Evolutionary conservation across 148 eudicot species (phyloP).

Genomic region (Rhododendron vialii): DNA sequence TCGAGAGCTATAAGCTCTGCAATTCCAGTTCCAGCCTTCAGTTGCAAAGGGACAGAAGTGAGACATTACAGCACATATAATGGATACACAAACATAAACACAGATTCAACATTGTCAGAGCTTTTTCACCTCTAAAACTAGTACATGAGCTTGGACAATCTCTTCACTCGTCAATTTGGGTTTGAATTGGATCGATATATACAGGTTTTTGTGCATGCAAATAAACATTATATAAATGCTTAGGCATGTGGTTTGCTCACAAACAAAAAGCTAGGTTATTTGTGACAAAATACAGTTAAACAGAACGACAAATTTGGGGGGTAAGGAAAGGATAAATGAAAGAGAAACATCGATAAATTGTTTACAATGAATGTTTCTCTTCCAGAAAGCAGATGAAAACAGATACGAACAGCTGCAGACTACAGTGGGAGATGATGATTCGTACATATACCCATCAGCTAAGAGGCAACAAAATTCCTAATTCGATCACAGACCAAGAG

Average conservation of each 20-base stretch:
- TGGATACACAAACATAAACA: not conserved
- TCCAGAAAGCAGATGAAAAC: not conserved
- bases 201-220: not conserved
- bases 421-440: not conserved
- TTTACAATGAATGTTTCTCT: not conserved
- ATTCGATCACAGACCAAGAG: not conserved
- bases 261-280: not conserved
- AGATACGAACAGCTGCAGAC: not conserved
- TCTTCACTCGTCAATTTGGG: not conserved
- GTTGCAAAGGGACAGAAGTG: constrained; percentile 15
- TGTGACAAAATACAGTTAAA: not conserved
- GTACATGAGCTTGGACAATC: not conserved
- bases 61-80: constrained; percentile 1
- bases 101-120: not conserved
- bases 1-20: constrained; percentile 93
- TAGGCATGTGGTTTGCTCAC: not conserved
- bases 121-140: not conserved
- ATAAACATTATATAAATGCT: not conserved
- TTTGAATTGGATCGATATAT: not conserved
- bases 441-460: not conserved
- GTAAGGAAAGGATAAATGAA: not conserved
- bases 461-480: not conserved
- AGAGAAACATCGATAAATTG: not conserved
- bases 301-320: not conserved
- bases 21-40: constrained; percentile 94